Base-by-base conservation (phyloP, 2,329 filamentous ascomycete genomes). In the Paracamarosporium sp. region DNA sequence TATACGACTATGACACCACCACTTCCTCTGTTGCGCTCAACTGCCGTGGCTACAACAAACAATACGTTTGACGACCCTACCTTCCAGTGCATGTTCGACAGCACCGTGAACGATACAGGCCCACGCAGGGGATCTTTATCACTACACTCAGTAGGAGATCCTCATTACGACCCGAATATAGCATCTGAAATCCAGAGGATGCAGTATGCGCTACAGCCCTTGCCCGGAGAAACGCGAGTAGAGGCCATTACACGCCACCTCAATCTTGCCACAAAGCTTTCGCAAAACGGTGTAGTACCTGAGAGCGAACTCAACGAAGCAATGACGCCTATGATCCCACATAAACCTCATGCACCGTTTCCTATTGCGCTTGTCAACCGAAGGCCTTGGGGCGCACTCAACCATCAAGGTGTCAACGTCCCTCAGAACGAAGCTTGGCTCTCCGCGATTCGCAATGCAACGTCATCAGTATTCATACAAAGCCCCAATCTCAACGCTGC, bases 361-460 rank as follows among this genome's bases (percentile, higher is more conserved):
- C 88, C 90, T 0, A 91, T 93, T 62, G 90, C 89, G 1, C 78
- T 93, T 47, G 89, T 92, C 0, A 89, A 87, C 62, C 84, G 90
- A 2, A 82, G 85, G 20, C 89, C 90, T 0, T 90, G 87, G 69
- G 89, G 89, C 1, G 79, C 82, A 0, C 82, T 86, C 1, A 89
- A 86, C 63, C 85, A 89, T 55, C 78, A 80, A 17, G 86, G 83
- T 17, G 78, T 87, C 2, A 79, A 83, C 47, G 88, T 87, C 2
- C 91, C 91, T 0, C 91, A 94, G 65, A 93, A 94, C 65, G 88
- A 88, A 48, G 88, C 88, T 0, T 93, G 88, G 85, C 77, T 93
- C 0, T 89, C 89, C 0, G 84, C 88, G 1, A 81, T 93, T 7
- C 82, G 86, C 1, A 84, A 92, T 64, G 90, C 90, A 0, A 74